phyloP scores from a whole-genome alignment of 2,329 filamentous ascomycete species.

The Dactylonectria macrodidyma region DNA sequence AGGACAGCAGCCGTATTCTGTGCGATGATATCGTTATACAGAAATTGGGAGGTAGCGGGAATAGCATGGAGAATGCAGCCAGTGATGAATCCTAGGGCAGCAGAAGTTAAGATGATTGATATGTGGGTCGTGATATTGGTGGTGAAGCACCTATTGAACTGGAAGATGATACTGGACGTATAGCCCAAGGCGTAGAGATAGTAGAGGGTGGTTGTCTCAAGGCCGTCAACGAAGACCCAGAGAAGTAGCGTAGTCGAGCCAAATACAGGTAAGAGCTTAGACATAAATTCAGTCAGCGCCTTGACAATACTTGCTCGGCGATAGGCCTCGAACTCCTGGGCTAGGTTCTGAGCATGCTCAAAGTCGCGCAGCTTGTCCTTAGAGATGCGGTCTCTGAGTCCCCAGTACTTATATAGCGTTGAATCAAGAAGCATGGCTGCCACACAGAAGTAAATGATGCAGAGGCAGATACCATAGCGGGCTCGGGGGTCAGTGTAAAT shows the following conservation, averaged over 20 bases:
- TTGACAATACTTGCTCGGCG: slow-evolving; percentile 31
- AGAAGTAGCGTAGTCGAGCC: slow-evolving; percentile 26
- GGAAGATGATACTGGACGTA: slow-evolving; percentile 28
- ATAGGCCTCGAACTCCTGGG: slow-evolving; percentile 16
- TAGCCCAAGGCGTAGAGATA: slow-evolving; percentile 31
- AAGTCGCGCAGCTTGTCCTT: slow-evolving; percentile 25
- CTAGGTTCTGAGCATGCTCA: slow-evolving; percentile 23
- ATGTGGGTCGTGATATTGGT: slow-evolving; percentile 27
- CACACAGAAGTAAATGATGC: slow-evolving; percentile 37
- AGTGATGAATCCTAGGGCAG: slow-evolving; percentile 28
- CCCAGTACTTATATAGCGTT: slow-evolving; percentile 37
- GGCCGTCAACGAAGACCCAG: slow-evolving; percentile 26
- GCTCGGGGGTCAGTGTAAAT: slow-evolving; percentile 35
- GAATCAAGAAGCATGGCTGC: slow-evolving; percentile 36
- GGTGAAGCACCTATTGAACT: slow-evolving; percentile 35
- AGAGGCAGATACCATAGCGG: slow-evolving; percentile 34
- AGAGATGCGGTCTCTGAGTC: slow-evolving; percentile 27
- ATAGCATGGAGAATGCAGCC: slow-evolving; percentile 29
- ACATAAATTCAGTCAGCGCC: slow-evolving; percentile 22
- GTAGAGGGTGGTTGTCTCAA: slow-evolving; percentile 26
- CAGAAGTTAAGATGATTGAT: slow-evolving; percentile 29
- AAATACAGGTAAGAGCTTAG: slow-evolving; percentile 29
- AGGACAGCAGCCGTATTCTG: slow-evolving; percentile 29
- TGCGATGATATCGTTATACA: slow-evolving; percentile 29
- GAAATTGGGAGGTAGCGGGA: slow-evolving; percentile 23